These are phyloP conservation scores for Kandelia obovata DNA, from an alignment of 345 rosid genomes.

Conservation along the genomic window DNA sequence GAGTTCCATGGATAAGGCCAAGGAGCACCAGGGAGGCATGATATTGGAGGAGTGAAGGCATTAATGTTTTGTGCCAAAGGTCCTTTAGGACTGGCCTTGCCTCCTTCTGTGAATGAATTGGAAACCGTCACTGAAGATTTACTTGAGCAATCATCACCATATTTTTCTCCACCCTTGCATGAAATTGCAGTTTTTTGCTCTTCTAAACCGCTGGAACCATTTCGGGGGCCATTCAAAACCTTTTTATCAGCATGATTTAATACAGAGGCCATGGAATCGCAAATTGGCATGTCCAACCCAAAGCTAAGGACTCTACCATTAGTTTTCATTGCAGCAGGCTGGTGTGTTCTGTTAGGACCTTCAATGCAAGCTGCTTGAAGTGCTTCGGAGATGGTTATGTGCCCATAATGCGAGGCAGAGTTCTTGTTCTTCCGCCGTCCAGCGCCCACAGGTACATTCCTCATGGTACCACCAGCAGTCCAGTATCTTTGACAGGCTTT, in stretches of 20 bases:
- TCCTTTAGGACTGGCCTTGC: slow-evolving; percentile 28
- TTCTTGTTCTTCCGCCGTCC: slow-evolving; percentile 33
- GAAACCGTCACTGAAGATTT: slow-evolving; percentile 52
- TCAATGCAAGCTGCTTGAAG: slow-evolving; percentile 58
- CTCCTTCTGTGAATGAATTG: slow-evolving; percentile 34
- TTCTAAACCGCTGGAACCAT: slow-evolving; percentile 28
- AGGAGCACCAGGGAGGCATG: slow-evolving; percentile 34
- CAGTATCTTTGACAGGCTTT: slow-evolving; percentile 36
- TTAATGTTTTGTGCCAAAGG: slow-evolving; percentile 33
- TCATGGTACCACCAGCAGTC: slow-evolving; percentile 35
- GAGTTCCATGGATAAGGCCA: slow-evolving; percentile 80
- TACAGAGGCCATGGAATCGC: slow-evolving; percentile 24
- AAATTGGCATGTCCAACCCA: slow-evolving; percentile 20
- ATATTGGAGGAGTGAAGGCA: slow-evolving; percentile 31
- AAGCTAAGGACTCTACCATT: slow-evolving; percentile 30
- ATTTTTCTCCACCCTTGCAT: slow-evolving; percentile 31
- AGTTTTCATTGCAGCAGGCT: slow-evolving; percentile 8
- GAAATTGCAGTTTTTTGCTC: slow-evolving; percentile 24
- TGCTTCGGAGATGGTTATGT: slow-evolving; percentile 47
- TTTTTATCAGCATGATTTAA: slow-evolving; percentile 36
- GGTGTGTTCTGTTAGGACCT: slow-evolving; percentile 13
- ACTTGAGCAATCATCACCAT: slow-evolving; percentile 42
- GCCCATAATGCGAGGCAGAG: slow-evolving; percentile 25
- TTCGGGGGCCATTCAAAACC: slow-evolving; percentile 35
- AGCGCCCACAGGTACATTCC: slow-evolving; percentile 32